Evolutionary conservation across 371 early-diverging fungal species (phyloP).

Genomic region (Syncephalastrum monosporum): DNA sequence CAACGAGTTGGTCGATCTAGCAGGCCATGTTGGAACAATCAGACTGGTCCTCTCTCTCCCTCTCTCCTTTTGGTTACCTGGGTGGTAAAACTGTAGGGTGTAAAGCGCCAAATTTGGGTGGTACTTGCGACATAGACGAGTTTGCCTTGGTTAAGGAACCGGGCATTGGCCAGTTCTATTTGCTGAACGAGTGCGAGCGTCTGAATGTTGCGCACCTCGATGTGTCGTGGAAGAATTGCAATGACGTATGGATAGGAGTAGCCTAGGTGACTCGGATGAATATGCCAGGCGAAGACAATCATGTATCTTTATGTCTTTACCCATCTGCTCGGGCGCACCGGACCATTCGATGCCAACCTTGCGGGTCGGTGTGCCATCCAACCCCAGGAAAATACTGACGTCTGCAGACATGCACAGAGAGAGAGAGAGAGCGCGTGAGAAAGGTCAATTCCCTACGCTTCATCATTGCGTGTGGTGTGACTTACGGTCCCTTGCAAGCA

Average conservation of each 20-base stretch:
- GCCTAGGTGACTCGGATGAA: slow-evolving; percentile 22
- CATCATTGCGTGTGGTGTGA: slow-evolving; percentile 3
- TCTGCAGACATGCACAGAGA: slow-evolving; percentile 30
- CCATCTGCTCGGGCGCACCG: slow-evolving; percentile 70
- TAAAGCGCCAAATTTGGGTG: slow-evolving; percentile 81
- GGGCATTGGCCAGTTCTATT: slow-evolving; percentile 61
- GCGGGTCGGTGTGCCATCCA: slow-evolving; percentile 66
- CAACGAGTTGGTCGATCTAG: slow-evolving; percentile 77
- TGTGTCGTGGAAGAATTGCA: slow-evolving; percentile 63
- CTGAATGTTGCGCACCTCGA: slow-evolving; percentile 87
- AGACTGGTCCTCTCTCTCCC: no score
- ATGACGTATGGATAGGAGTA: slow-evolving; percentile 79
- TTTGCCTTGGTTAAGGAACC: slow-evolving; percentile 66
- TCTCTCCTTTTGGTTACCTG: slow-evolving; percentile 56
- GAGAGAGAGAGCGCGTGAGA: no score
- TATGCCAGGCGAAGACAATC: background rate
- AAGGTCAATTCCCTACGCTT: background rate
- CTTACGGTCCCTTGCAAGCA: slow-evolving; percentile 74
- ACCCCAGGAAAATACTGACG: slow-evolving; percentile 68
- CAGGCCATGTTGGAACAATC: background rate
- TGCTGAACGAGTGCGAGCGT: slow-evolving; percentile 82
- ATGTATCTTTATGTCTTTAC: slow-evolving; percentile 21
- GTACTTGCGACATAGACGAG: slow-evolving; percentile 78
- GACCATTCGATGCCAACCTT: slow-evolving; percentile 76
- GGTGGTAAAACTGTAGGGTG: slow-evolving; percentile 83